Evolutionary conservation across 331 rosid genomes (phyloP).

Genomic region (Ulmus americana): DNA sequence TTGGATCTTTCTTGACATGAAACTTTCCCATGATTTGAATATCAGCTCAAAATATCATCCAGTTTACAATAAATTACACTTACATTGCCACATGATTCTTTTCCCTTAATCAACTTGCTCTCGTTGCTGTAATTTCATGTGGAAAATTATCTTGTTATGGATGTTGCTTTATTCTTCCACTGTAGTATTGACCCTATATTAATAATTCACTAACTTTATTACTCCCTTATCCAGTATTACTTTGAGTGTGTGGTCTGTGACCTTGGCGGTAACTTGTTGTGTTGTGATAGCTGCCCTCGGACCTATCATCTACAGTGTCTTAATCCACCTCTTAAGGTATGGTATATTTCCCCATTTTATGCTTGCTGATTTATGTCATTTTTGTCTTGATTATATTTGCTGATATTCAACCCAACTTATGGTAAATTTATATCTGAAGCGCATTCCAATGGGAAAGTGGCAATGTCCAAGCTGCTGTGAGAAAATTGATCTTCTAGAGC

Average conservation of each 20-base stretch:
- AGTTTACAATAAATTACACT: neutral
- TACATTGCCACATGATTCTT: neutral
- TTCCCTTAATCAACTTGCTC: neutral
- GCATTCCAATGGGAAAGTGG: slow-evolving; percentile 96
- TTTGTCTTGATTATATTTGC: slow-evolving; percentile 11
- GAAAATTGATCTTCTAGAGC: slow-evolving; percentile 50
- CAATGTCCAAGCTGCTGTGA: slow-evolving; percentile 80
- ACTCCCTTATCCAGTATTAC: slow-evolving; percentile 63
- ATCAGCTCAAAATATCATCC: no score
- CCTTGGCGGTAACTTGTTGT: slow-evolving; percentile 92
- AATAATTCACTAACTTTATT: slow-evolving; percentile 15
- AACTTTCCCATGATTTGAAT: no score
- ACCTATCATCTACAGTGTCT: slow-evolving; percentile 96
- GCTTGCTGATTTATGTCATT: slow-evolving; percentile 18
- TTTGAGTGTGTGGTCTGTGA: slow-evolving; percentile 93
- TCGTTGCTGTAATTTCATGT: neutral
- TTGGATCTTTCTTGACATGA: no score
- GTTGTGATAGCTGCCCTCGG: slow-evolving; percentile 96
- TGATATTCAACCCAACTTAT: slow-evolving; percentile 9
- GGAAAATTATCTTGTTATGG: neutral
- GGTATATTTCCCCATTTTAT: slow-evolving; percentile 12
- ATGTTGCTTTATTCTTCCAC: neutral
- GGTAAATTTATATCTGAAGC: slow-evolving; percentile 48
- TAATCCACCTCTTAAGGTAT: slow-evolving; percentile 95
- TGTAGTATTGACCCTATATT: neutral